Evolutionary conservation across 2,329 filamentous ascomycete species (phyloP).

Genomic region (Fusarium secorum): DNA sequence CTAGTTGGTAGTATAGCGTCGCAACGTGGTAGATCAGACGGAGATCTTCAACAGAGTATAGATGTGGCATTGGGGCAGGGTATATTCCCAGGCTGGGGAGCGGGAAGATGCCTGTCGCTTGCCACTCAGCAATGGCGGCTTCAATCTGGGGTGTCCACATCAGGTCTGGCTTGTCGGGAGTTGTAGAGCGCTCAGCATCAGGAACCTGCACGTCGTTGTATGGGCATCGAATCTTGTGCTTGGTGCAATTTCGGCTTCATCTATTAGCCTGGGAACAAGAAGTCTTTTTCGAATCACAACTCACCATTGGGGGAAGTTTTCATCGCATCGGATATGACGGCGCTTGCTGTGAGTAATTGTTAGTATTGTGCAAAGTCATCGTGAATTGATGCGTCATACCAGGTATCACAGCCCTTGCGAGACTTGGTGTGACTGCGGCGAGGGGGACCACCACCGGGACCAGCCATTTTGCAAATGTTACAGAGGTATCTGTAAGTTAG

Average conservation of each 20-base stretch:
- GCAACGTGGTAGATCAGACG: slow-evolving; percentile 91
- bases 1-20: slow-evolving; percentile 83
- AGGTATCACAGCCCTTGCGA: slow-evolving; percentile 96
- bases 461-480: slow-evolving; percentile 72
- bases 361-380: slow-evolving; percentile 2
- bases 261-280: slow-evolving; percentile 7
- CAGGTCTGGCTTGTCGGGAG: slow-evolving; percentile 72
- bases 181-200: slow-evolving; percentile 67
- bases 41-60: slow-evolving; percentile 79
- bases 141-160: slow-evolving; percentile 90
- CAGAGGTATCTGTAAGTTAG: slow-evolving; percentile 46
- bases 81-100: slow-evolving; percentile 83
- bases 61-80: slow-evolving; percentile 75
- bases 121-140: slow-evolving; percentile 82
- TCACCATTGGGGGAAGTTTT: slow-evolving; percentile 97
- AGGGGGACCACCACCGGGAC: slow-evolving; percentile 92
- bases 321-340: slow-evolving; percentile 96
- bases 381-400: slow-evolving; percentile 54
- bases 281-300: slow-evolving; percentile 37
- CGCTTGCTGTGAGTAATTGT: slow-evolving; percentile 68
- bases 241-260: slow-evolving; percentile 91
- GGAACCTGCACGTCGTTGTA: slow-evolving; percentile 85
- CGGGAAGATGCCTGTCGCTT: slow-evolving; percentile 82
- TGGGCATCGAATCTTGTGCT: slow-evolving; percentile 97
- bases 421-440: slow-evolving; percentile 94